phyloP scores from a whole-genome alignment of 257 asterid genomes.

The Solanum commersonii region DNA sequence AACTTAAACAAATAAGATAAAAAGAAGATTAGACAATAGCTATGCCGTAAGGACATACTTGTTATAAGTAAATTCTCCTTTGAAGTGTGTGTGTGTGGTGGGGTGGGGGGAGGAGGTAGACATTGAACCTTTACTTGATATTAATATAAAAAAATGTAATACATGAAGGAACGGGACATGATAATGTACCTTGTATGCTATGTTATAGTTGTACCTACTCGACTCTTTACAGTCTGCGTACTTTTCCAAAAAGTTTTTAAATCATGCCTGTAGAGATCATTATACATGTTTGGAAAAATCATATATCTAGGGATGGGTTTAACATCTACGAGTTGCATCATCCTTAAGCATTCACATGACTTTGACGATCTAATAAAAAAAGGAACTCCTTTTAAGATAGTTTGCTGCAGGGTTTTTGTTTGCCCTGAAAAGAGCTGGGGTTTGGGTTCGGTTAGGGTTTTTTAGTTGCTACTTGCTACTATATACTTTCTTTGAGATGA shows the following conservation, averaged over 20 bases:
- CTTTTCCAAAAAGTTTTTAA: neutral
- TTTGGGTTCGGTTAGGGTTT: neutral
- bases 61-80: neutral
- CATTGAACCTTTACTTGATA: neutral
- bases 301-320: neutral
- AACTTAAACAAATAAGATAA: neutral
- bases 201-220: neutral
- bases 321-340: neutral
- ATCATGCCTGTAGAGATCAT: neutral
- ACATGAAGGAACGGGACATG: neutral
- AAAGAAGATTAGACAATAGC: neutral
- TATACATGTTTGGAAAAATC: neutral
- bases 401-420: neutral
- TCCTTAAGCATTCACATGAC: neutral
- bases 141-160: neutral
- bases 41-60: neutral
- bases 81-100: neutral
- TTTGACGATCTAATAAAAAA: neutral
- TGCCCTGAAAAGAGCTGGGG: neutral
- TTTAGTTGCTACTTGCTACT: neutral
- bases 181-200: neutral
- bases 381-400: neutral
- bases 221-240: neutral
- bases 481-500: neutral
- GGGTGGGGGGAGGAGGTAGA: neutral